phyloP scores from a whole-genome alignment of 2,329 filamentous ascomycete genomes.

The Alternaria ventricosa region DNA sequence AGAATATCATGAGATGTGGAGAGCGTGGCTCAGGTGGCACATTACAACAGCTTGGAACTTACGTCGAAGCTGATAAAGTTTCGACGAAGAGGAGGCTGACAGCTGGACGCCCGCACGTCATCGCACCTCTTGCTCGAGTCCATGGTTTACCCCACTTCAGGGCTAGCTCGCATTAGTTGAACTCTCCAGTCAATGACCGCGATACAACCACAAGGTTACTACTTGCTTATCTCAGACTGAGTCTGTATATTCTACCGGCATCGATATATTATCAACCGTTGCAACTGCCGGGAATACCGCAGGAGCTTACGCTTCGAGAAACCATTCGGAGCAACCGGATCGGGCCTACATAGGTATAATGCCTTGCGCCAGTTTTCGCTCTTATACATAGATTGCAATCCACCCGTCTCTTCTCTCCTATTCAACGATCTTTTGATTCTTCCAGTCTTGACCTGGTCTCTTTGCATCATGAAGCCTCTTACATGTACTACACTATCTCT shows the following conservation, averaged over 20 bases:
- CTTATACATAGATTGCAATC: background rate
- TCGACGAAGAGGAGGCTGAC: background rate
- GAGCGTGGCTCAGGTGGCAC: background rate
- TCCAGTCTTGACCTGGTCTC: background rate
- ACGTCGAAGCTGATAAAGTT: background rate
- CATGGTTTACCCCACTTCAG: background rate
- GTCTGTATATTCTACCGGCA: background rate
- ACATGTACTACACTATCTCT: constrained; percentile 14
- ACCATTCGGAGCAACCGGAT: background rate
- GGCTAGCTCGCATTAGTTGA: background rate
- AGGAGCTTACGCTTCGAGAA: background rate
- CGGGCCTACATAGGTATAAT: constrained; percentile 4
- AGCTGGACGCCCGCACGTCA: background rate
- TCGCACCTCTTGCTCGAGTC: background rate
- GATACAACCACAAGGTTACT: background rate
- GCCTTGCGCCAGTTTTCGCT: constrained; percentile 22
- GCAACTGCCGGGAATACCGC: background rate
- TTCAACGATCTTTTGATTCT: background rate
- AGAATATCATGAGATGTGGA: background rate
- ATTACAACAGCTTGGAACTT: background rate
- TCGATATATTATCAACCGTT: background rate
- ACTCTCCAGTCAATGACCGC: background rate
- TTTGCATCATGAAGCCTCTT: constrained; percentile 33
- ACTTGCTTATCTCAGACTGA: background rate
- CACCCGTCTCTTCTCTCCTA: background rate